phyloP scores from a whole-genome alignment of 2,329 filamentous ascomycete genomes.

The Aureobasidium sp. region DNA sequence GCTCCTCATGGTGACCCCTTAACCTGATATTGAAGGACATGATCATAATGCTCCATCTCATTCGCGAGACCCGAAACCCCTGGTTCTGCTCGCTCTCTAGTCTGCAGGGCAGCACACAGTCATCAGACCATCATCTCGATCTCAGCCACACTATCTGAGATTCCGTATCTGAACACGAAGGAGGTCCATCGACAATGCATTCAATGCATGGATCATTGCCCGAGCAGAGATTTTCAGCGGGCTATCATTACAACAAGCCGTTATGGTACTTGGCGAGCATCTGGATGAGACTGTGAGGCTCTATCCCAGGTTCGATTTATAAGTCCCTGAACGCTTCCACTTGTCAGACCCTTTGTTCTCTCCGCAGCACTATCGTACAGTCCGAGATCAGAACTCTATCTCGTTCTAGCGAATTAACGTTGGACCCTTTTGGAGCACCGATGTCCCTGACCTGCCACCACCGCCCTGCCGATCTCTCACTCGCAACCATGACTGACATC shows the following conservation, averaged over 20 bases:
- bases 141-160: neutral
- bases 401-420: neutral
- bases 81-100: neutral
- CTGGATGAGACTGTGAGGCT: neutral
- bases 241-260: neutral
- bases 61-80: neutral
- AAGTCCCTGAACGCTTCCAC: neutral
- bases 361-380: neutral
- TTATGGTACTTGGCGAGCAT: neutral
- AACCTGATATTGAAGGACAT: neutral
- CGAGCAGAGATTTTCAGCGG: neutral
- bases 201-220: constrained; percentile 6
- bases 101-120: neutral
- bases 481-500: neutral
- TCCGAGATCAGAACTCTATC: neutral
- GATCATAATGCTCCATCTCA: neutral
- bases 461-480: neutral
- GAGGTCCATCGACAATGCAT: neutral
- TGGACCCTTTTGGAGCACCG: neutral
- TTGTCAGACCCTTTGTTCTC: neutral
- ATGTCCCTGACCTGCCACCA: constrained; percentile 4
- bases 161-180: neutral
- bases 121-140: neutral
- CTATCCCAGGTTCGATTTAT: neutral
- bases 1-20: neutral